Conservation (phyloP, 1,284 basidiomycete genomes). For the Macrocystidia cucumis region DNA sequence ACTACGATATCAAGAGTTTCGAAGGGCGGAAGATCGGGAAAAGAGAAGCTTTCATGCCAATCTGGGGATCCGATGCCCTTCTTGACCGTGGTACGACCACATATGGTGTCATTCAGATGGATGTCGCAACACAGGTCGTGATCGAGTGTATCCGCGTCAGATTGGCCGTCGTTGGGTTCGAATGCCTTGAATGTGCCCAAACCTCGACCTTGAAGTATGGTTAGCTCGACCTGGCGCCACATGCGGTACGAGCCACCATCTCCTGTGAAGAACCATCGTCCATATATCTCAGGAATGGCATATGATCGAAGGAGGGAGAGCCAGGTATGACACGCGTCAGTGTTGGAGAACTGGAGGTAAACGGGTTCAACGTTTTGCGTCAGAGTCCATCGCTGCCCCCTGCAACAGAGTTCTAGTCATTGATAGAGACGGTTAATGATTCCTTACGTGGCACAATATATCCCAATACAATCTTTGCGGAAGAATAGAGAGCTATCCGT, state of each 20-base stretch:
- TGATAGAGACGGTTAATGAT: slow-evolving; percentile 5
- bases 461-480: slow-evolving; percentile 60
- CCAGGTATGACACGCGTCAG: slow-evolving; percentile 61
- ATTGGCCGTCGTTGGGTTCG: slow-evolving; percentile 20
- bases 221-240: slow-evolving; percentile 74
- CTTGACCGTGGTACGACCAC: slow-evolving; percentile 66
- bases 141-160: slow-evolving; percentile 48
- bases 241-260: slow-evolving; percentile 76
- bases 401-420: slow-evolving; percentile 18
- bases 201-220: slow-evolving; percentile 61
- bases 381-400: slow-evolving; percentile 55
- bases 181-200: slow-evolving; percentile 40
- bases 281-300: slow-evolving; percentile 71
- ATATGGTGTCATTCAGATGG: slow-evolving; percentile 51
- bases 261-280: slow-evolving; percentile 41
- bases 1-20: slow-evolving; percentile 57
- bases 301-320: slow-evolving; percentile 69
- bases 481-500: slow-evolving; percentile 67
- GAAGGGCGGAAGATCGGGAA: slow-evolving; percentile 67
- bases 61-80: slow-evolving; percentile 56
- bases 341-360: slow-evolving; percentile 57
- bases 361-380: slow-evolving; percentile 53
- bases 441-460: slow-evolving; percentile 53
- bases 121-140: slow-evolving; percentile 68
- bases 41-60: slow-evolving; percentile 75